A percentile compares a stretch with the other conserved stretches of the same genome.
Evolutionary conservation across 495 filamentous ascomycete genomes (phyloP).

Genomic region (Aspergillus sclerotiicarbonarius): DNA sequence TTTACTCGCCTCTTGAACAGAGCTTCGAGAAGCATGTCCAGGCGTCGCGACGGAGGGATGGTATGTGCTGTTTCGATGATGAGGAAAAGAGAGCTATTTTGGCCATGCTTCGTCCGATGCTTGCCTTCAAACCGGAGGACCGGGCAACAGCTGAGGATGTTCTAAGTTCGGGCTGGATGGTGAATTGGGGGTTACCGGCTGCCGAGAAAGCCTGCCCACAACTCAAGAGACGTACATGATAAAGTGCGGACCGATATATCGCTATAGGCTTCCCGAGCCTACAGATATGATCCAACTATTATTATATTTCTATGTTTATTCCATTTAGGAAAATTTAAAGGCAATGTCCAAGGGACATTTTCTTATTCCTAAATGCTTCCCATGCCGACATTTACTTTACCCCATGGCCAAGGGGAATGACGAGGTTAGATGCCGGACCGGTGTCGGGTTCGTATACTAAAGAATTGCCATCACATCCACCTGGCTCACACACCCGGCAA

Average conservation of each 20-base stretch:
- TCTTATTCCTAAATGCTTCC: background rate
- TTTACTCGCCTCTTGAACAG: too few species aligned
- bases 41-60: conserved; percentile 14
- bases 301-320: too few species aligned
- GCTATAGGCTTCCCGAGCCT: too few species aligned
- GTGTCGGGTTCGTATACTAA: background rate
- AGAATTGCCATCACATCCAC: conserved; percentile 6
- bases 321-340: too few species aligned
- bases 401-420: background rate
- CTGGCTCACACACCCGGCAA: conserved; percentile 3
- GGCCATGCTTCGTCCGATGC: conserved; percentile 35
- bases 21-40: conserved; percentile 23
- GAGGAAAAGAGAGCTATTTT: conserved; percentile 32
- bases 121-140: conserved; percentile 32
- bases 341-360: too few species aligned
- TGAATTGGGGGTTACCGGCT: conserved; percentile 22
- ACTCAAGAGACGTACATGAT: too few species aligned
- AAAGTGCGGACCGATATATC: too few species aligned
- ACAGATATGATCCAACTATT: too few species aligned
- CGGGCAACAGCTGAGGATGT: conserved; percentile 28
- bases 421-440: background rate
- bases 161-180: conserved; percentile 40
- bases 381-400: background rate
- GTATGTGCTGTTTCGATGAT: conserved; percentile 20
- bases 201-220: too few species aligned